Conservation (phyloP, 345 rosid genomes). For the Arabis alpina region DNA sequence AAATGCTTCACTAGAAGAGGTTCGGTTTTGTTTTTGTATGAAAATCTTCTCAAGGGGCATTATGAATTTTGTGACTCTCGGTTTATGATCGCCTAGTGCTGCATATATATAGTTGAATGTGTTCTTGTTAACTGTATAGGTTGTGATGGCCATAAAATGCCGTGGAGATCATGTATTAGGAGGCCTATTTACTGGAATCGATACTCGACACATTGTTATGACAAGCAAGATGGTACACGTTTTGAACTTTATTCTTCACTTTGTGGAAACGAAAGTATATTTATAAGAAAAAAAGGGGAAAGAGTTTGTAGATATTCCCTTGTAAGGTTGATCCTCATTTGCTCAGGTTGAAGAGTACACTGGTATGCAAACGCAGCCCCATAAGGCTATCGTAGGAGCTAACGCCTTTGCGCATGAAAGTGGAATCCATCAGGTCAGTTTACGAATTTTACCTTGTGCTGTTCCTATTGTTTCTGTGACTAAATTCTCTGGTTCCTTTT, state of each 20-base stretch:
- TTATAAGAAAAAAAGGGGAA: background rate
- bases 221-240: conserved; percentile 88
- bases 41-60: background rate
- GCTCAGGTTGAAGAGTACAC: conserved; percentile 83
- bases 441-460: background rate
- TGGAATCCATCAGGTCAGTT: conserved; percentile 83
- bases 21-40: conserved; percentile 12
- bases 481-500: background rate
- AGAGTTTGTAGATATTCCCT: background rate
- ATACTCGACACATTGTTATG: conserved; percentile 77
- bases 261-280: background rate
- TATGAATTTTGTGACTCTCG: too few relatives aligned
- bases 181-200: conserved; percentile 80
- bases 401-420: conserved; percentile 96
- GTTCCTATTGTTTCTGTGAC: background rate
- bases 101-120: background rate
- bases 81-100: too few relatives aligned
- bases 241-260: background rate
- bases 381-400: conserved; percentile 89
- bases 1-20: conserved; percentile 97
- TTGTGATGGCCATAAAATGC: conserved; percentile 92
- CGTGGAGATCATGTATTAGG: conserved; percentile 77
- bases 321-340: background rate
- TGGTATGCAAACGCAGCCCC: conserved; percentile 80
- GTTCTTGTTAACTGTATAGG: conserved; percentile 47